Evolutionary conservation across 2,329 filamentous ascomycete genomes (phyloP).

Genomic region (Ophiostoma novo-ulmi): DNA sequence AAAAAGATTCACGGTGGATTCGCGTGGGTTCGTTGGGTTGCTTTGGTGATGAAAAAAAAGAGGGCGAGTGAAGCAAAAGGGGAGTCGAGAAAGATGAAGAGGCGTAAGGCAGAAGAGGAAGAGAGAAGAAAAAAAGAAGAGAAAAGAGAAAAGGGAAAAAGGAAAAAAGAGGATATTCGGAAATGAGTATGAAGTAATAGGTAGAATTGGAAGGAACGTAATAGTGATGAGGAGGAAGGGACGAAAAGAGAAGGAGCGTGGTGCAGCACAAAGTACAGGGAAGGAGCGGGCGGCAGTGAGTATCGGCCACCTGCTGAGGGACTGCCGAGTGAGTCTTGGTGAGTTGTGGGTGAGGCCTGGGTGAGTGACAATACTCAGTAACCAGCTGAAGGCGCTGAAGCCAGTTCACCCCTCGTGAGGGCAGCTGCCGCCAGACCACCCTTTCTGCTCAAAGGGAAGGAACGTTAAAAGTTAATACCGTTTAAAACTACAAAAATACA

Average conservation of each 20-base stretch:
- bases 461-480: not conserved
- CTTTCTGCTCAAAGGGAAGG: not conserved
- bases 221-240: not conserved
- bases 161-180: conserved; percentile 15
- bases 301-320: not conserved
- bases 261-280: not conserved
- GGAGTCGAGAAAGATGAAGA: not conserved
- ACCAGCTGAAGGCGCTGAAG: not conserved
- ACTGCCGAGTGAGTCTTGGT: not conserved
- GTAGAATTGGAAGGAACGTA: conserved; percentile 3
- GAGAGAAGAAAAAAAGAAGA: conserved; percentile 17
- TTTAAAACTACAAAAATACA: not conserved
- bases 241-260: conserved; percentile 16
- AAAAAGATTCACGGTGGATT: conserved; percentile 15
- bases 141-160: conserved; percentile 19
- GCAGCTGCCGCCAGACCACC: not conserved
- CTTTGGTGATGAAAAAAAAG: conserved; percentile 25
- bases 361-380: not conserved
- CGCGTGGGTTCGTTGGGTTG: conserved; percentile 22
- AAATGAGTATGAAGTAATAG: conserved; percentile 18
- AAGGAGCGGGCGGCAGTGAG: conserved; percentile 7
- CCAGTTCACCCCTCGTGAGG: conserved; percentile 5
- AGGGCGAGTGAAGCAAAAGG: not conserved
- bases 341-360: not conserved
- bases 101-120: not conserved